Evolutionary conservation across 2,329 filamentous ascomycete genomes (phyloP), one percentile per base, ranked within the genome.

Genomic region (Talaromyces piceae): DNA sequence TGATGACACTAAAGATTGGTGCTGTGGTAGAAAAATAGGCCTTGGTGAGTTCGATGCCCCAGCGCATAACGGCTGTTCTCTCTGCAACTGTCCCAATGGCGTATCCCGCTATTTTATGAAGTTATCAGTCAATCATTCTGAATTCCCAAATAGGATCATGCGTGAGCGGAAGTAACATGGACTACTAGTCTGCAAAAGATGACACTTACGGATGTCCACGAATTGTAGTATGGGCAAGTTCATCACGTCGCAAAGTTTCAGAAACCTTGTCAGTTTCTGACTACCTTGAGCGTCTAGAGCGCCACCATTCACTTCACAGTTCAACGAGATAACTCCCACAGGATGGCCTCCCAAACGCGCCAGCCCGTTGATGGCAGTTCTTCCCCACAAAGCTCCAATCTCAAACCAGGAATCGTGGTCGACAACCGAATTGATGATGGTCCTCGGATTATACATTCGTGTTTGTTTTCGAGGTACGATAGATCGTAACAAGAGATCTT

Each of bases 191-290:
- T 7, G 31, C 43, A 27, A 39, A 18, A 25, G 31, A 41, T 18
- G 22, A 6, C 37, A 70, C 68, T 62, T 64, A 72, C 69, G 81
- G 2, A 82, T 71, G 60, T 84, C 81, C 4, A 84, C 72, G 56
- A 84, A 83, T 59, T 85, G 82, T 6, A 85, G 52, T 3, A 84
- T 68, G 0, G 82, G 82, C 2, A 84, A 67, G 54, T 85, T 85
- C 70, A 84, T 83, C 41, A 84, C 73, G 58, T 85, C 82, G 55
- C 80, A 79, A 58, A 84, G 75, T 58, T 84, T 84, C 30, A 84
- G 65, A 63, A 83, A 74, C 2, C 78, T 70, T 0, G 75, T 77
- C 18, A 84, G 70, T 58, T 84, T 84, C 56, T 84, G 81, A 8
- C 76, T 78, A 4, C 81, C 81, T 0, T 73, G 69, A 0, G 81